Base-by-base conservation (phyloP, 1,284 basidiomycete species). In the Moesziomyces globuligerus region DNA sequence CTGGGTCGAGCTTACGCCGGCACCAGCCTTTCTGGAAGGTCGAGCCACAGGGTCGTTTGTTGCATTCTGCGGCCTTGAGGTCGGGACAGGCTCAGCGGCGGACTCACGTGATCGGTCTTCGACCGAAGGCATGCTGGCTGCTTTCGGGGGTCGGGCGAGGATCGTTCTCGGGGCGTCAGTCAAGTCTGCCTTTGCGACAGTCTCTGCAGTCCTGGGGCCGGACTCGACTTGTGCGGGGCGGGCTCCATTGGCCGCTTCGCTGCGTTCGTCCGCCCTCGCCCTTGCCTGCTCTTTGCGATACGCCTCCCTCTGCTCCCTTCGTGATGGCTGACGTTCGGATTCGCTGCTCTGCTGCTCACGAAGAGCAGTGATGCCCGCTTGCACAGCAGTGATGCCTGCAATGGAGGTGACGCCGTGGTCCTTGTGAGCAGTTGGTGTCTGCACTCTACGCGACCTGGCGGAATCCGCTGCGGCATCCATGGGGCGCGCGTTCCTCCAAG, bases 401-500 rank as follows among this genome's bases (percentile, higher is more conserved):
- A 26, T 2, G 5, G 26, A 4, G 8, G 47, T 4, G 6, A 7
- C 29, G 6, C 20, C 25, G 4, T 43, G 48, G 4, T 45, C 48
- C n/a, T 15, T n/a, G 23, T 50, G 42, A 38, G 29, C 32, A 7
- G 56, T 36, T 13, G 55, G 23, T 4, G 23, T 3, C n/a, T 53
- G 55, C 23, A 54, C 56, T n/a, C 29, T 51, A 15, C 48, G 56
- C 15, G 25, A 18, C 26, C 32, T 53, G 7, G 49, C 18, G 2
- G 43, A 23, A 1, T 65, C 36, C 13, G 18, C 29, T 18, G 45
- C 23, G 10, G 11, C 26, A 20, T n/a, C 17, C 20, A 52, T 50
- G 11, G 42, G 42, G 10, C 56, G 59, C 37, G 59, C 44, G 18
- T 54, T 64, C 46, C 67, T 55, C 67, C 67, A 70, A 4, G 67